These are phyloP conservation scores for Blumeriella jaapii DNA, from an alignment of 2,329 filamentous ascomycete species.

Conservation along the genomic window DNA sequence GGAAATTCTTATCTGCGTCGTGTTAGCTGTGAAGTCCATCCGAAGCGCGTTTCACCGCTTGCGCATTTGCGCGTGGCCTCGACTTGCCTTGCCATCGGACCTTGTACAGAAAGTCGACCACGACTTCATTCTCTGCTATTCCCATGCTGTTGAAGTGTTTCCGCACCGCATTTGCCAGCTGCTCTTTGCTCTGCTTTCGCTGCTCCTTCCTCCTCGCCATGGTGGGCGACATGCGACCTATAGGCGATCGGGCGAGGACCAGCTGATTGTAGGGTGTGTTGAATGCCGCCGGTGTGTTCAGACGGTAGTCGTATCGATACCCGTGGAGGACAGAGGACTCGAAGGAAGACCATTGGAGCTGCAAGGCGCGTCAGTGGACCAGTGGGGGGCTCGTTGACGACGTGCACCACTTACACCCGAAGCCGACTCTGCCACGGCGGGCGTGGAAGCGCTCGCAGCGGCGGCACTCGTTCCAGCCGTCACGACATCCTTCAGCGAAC, in stretches of 20 bases:
- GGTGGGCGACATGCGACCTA: constrained; percentile 63
- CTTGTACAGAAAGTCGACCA: constrained; percentile 43
- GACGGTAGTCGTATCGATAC: constrained; percentile 63
- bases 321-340: constrained; percentile 57
- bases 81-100: constrained; percentile 28
- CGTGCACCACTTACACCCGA: constrained; percentile 23
- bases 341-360: constrained; percentile 57
- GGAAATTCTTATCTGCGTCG: constrained; percentile 29
- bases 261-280: constrained; percentile 49
- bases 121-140: constrained; percentile 71
- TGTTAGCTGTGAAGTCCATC: constrained; percentile 7
- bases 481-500: constrained; percentile 24
- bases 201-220: constrained; percentile 57
- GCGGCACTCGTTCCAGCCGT: constrained; percentile 13
- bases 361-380: not conserved
- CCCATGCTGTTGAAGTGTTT: constrained; percentile 77
- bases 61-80: too few relatives aligned
- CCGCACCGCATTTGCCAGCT: constrained; percentile 59
- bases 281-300: constrained; percentile 62
- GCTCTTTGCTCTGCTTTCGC: constrained; percentile 58
- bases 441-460: constrained; percentile 9
- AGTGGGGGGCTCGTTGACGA: too few relatives aligned
- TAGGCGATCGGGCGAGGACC: constrained; percentile 49
- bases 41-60: not conserved
- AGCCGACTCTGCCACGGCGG: constrained; percentile 15